A percentile compares a stretch with the other conserved stretches of the same genome.
Conservation (phyloP, 2,329 filamentous ascomycete genomes). For the Aspergillus chevalieri region DNA sequence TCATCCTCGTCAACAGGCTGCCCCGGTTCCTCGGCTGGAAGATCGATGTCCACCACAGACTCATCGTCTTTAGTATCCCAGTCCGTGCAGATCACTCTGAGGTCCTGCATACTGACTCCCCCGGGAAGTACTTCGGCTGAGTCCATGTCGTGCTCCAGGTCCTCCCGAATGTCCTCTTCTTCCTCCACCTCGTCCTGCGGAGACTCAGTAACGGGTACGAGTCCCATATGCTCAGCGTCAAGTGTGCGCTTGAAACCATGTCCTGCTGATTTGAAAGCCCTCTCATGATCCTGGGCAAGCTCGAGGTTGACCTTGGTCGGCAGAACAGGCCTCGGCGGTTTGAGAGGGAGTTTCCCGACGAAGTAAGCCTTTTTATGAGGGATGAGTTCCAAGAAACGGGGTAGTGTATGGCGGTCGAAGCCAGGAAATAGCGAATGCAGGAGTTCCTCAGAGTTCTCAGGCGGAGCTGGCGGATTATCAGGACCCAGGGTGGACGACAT, state of each 20-base stretch:
- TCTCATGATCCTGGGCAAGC: constrained; percentile 77
- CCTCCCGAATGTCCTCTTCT: constrained; percentile 44
- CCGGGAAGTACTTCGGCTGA: constrained; percentile 59
- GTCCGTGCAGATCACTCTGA: constrained; percentile 79
- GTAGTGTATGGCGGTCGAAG: constrained; percentile 67
- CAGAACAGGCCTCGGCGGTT: constrained; percentile 72
- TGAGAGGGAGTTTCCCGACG: constrained; percentile 69
- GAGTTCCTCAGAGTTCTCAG: constrained; percentile 67
- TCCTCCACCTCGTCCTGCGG: constrained; percentile 44
- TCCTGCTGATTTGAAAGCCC: constrained; percentile 70
- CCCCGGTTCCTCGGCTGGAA: constrained; percentile 14
- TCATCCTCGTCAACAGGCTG: constrained; percentile 55
- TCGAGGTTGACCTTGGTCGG: constrained; percentile 87
- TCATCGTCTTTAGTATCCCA: constrained; percentile 64
- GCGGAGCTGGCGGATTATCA: constrained; percentile 61
- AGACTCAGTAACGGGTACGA: constrained; percentile 43
- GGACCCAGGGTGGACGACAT: constrained; percentile 40
- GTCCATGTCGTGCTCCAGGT: constrained; percentile 50
- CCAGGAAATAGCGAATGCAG: constrained; percentile 74
- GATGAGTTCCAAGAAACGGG: constrained; percentile 76
- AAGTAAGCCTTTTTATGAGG: constrained; percentile 73
- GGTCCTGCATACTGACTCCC: constrained; percentile 70
- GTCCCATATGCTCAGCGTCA: constrained; percentile 51
- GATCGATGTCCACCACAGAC: constrained; percentile 31
- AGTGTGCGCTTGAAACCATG: constrained; percentile 48